Percentiles rank a stretch among this genome's conserved stretches.
Evolutionary conservation across 2,329 filamentous ascomycete species (phyloP).

Genomic region (Neofusicoccum ribis): DNA sequence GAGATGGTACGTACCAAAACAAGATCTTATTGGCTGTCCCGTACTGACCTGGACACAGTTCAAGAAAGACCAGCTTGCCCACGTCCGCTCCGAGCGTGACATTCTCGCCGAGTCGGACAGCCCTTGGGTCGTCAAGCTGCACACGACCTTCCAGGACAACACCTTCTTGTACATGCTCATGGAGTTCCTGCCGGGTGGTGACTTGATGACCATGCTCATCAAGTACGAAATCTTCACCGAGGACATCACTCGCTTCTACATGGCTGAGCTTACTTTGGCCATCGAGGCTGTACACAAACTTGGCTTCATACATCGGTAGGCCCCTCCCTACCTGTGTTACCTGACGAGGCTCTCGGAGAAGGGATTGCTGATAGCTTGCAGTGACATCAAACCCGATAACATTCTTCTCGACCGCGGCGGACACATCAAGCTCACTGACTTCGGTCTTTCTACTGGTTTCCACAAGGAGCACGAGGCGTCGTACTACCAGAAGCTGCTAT

Average conservation of each 20-base stretch:
- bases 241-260: slow-evolving; percentile 98
- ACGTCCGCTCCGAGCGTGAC: slow-evolving; percentile 95
- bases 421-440: slow-evolving; percentile 97
- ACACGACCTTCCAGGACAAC: slow-evolving; percentile 94
- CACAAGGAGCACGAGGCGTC: slow-evolving; percentile 97
- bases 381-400: slow-evolving; percentile 99
- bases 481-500: slow-evolving; percentile 95
- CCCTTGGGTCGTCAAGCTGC: slow-evolving; percentile 98
- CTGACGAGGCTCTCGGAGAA: background rate
- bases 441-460: slow-evolving; percentile 95
- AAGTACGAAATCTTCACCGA: slow-evolving; percentile 99
- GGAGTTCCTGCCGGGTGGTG: slow-evolving; percentile 97
- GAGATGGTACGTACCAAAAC: slow-evolving; percentile 67
- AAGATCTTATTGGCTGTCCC: background rate
- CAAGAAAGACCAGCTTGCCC: slow-evolving; percentile 96
- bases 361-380: slow-evolving; percentile 42
- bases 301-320: slow-evolving; percentile 96
- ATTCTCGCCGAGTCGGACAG: slow-evolving; percentile 99
- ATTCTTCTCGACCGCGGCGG: slow-evolving; percentile 93
- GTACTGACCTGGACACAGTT: slow-evolving; percentile 53
- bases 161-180: slow-evolving; percentile 99
- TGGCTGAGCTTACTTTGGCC: slow-evolving; percentile 96
- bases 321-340: slow-evolving; percentile 12
- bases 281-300: slow-evolving; percentile 98
- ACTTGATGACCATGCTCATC: slow-evolving; percentile 99